Percentiles rank a stretch among this genome's conserved stretches.
phyloP scores from a whole-genome alignment of 2,329 filamentous ascomycete genomes.

The Botrytis byssoidea region DNA sequence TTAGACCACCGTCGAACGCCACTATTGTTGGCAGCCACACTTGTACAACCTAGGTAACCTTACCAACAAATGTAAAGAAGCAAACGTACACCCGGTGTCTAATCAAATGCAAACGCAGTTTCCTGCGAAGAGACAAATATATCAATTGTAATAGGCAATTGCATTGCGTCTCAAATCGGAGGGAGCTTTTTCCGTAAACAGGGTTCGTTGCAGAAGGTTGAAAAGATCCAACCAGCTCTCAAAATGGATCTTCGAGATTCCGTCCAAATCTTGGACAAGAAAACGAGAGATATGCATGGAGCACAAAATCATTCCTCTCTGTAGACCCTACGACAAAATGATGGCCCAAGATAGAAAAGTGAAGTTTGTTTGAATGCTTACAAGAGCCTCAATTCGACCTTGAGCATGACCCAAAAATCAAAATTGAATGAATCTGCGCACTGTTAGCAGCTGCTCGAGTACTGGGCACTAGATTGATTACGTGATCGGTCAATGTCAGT shows the following conservation, averaged over 20 bases:
- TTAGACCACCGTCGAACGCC: background rate
- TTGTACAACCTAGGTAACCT: background rate
- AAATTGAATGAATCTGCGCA: background rate
- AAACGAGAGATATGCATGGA: background rate
- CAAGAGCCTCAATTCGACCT: background rate
- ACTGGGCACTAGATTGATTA: conserved; percentile 5
- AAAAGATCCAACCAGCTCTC: background rate
- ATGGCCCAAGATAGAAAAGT: background rate
- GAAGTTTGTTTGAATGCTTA: background rate
- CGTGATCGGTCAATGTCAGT: conserved; percentile 2
- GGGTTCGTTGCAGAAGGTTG: background rate
- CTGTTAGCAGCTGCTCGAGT: background rate
- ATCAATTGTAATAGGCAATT: background rate
- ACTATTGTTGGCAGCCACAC: background rate
- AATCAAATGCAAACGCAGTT: background rate
- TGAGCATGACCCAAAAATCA: conserved; percentile 1
- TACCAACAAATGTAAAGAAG: background rate
- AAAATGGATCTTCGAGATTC: background rate
- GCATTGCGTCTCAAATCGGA: background rate
- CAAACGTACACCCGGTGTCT: background rate
- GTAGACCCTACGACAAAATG: background rate
- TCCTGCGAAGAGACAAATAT: background rate
- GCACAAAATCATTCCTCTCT: background rate
- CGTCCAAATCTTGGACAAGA: background rate
- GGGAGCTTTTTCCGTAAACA: background rate